Base-by-base conservation (phyloP, 1,139 yeast species). In the Scheffersomyces illinoinensis region DNA sequence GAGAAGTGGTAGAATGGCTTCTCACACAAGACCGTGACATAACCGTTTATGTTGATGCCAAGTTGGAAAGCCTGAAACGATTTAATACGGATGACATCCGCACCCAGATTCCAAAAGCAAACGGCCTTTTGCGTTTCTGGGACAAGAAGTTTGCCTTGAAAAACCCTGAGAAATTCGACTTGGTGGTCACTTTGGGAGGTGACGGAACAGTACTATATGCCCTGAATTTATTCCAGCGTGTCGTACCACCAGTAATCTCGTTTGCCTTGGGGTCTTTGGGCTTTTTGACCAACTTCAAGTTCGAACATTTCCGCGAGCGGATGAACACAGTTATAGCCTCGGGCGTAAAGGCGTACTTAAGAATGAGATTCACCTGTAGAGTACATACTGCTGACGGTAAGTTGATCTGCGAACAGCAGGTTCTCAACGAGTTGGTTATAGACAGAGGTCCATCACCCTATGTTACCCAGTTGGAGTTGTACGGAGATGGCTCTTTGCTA, bases 401-500 rank as follows among this genome's bases (percentile, higher is more conserved):
- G 53, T 72, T 88, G 56, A 81, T 88, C 0, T 84, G 90, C 61
- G 90, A 89, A 62, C 93, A 89, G 65, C 96, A 91, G 69, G 95
- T 91, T 4, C 79, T 91, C 62, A 91, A 91, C 70, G 97, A 91
- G 71, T 76, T 91, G 61, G 93, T 93, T 1, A 86, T 91, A 49
- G 97, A 91, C 68, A 77, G 97, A 57, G 97, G 97, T 0, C 96
- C 97, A 1, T 87, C 92, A 24, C 96, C 97, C 0, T 91, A 87
- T 76, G 91, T 91, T 2, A 89, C 97, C 0, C 89, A 88, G 81
- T 78, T 91, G 60, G 97, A 91, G 68, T 74, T 91, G 33, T 91
- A 89, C 66, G 97, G 97, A 4, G 95, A 91, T 69, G 92, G 91
- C 19, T 84, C 90, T 2, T 75, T 91, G 50, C 77, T 91, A 58